Evolutionary conservation across 2,329 filamentous ascomycete genomes (phyloP).

Genomic region (Fusarium coffeatum): DNA sequence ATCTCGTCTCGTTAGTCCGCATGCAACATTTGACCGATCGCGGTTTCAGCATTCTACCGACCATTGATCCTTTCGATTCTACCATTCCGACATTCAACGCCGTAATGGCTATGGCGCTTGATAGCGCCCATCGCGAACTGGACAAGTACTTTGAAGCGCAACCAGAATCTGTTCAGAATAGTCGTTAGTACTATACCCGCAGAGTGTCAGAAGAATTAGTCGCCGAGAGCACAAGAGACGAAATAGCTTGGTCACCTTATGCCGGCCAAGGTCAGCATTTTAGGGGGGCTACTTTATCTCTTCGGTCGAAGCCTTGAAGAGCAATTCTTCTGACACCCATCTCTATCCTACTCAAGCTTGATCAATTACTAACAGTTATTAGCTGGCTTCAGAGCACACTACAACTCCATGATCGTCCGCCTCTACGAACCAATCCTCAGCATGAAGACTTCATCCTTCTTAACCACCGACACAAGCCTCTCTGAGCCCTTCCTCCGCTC

Average conservation of each 20-base stretch:
- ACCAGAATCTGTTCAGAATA: constrained; percentile 35
- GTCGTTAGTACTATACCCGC: constrained; percentile 20
- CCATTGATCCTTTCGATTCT: constrained; percentile 41
- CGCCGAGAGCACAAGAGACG: too few relatives aligned
- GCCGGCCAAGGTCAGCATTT: too few relatives aligned
- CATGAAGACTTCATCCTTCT: constrained; percentile 38
- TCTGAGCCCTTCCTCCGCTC: constrained; percentile 47
- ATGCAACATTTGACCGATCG: constrained; percentile 52
- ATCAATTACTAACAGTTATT: accelerated
- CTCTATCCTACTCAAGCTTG: accelerated
- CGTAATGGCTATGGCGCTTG: constrained; percentile 51
- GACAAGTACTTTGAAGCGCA: constrained; percentile 44
- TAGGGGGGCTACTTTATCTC: too few relatives aligned
- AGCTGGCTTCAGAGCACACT: constrained; percentile 53
- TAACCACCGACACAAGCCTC: constrained; percentile 24
- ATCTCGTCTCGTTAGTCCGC: constrained; percentile 49
- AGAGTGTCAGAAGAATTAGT: too few relatives aligned
- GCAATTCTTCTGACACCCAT: too few relatives aligned
- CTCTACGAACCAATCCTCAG: constrained; percentile 55
- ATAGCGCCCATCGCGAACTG: constrained; percentile 50
- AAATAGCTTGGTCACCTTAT: too few relatives aligned
- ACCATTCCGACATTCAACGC: constrained; percentile 39
- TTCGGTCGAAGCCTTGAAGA: accelerated
- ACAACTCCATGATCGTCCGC: constrained; percentile 49
- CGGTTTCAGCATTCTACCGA: constrained; percentile 41